These are phyloP conservation scores for Kingdonia uniflora DNA, from an alignment of 164 flowering plant species.

Conservation along the genomic window DNA sequence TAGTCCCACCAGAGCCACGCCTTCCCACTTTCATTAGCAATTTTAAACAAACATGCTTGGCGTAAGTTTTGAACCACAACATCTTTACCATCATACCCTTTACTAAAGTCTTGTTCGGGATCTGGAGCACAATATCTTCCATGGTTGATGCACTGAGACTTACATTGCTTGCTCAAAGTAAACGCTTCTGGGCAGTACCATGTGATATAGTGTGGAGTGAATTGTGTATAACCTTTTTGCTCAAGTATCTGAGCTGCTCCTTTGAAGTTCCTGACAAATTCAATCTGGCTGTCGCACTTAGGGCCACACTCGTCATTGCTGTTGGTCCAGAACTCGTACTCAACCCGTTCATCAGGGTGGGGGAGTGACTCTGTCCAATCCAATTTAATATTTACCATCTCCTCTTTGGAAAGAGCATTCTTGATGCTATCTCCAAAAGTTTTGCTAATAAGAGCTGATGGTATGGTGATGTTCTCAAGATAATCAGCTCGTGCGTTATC, in stretches of 20 bases:
- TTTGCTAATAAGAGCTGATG: slow-evolving; percentile 62
- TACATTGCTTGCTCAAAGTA: slow-evolving; percentile 80
- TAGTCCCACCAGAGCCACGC: slow-evolving; percentile 99
- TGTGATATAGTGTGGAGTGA: slow-evolving; percentile 98
- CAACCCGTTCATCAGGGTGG: slow-evolving; percentile 96
- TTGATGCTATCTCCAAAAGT: slow-evolving; percentile 56
- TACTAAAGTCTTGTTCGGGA: slow-evolving; percentile 92
- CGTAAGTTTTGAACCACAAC: slow-evolving; percentile 88
- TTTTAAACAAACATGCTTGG: slow-evolving; percentile 78
- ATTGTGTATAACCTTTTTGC: slow-evolving; percentile 82
- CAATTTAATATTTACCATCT: slow-evolving; percentile 89
- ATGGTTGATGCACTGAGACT: slow-evolving; percentile 89
- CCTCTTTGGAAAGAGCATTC: slow-evolving; percentile 47
- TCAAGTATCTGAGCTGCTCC: slow-evolving; percentile 95
- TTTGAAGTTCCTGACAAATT: slow-evolving; percentile 75
- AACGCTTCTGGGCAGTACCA: slow-evolving; percentile 97
- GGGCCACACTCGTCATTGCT: slow-evolving; percentile 98
- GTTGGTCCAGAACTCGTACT: slow-evolving; percentile 94
- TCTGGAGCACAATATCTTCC: slow-evolving; percentile 99
- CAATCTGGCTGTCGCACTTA: slow-evolving; percentile 87
- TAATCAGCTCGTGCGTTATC: slow-evolving; percentile 40
- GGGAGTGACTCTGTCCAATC: slow-evolving; percentile 99
- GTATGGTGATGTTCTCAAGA: slow-evolving; percentile 59
- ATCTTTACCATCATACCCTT: slow-evolving; percentile 90
- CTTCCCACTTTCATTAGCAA: slow-evolving; percentile 65